These are phyloP conservation scores for Conoideocrella luteorostrata DNA, from an alignment of 2,329 filamentous ascomycete genomes.

Conservation along the genomic window DNA sequence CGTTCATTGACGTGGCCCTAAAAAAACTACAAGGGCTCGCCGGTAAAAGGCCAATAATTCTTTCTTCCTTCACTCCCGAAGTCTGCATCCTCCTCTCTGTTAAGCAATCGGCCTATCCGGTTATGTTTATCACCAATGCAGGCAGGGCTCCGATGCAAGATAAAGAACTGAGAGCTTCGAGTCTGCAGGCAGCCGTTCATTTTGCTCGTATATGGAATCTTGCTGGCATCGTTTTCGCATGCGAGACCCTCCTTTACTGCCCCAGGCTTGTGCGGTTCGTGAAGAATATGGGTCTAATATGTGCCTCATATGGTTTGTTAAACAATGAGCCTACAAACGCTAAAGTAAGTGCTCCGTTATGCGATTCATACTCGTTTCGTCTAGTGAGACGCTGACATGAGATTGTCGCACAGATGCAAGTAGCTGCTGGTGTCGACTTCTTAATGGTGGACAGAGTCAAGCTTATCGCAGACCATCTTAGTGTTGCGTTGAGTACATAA, in stretches of 20 bases:
- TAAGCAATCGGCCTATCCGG: constrained; percentile 26
- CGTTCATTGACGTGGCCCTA: constrained; percentile 30
- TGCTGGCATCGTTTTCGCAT: constrained; percentile 28
- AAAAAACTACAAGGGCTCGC: constrained; percentile 19
- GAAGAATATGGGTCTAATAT: constrained; percentile 24
- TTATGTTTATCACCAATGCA: constrained; percentile 27
- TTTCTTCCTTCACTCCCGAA: constrained; percentile 29
- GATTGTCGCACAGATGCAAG: constrained; percentile 7
- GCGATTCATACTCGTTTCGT: background rate
- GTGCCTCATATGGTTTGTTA: constrained; percentile 26
- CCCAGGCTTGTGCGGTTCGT: constrained; percentile 28
- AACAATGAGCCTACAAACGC: constrained; percentile 19
- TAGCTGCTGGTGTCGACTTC: constrained; percentile 13
- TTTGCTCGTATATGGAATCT: constrained; percentile 32
- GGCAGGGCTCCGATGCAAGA: constrained; percentile 22
- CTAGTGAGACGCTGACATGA: background rate
- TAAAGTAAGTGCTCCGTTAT: constrained; percentile 7
- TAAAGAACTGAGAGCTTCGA: constrained; percentile 26
- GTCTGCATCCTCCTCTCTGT: constrained; percentile 25
- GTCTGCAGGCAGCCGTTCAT: constrained; percentile 28
- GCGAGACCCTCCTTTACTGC: constrained; percentile 28
- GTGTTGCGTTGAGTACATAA: too few species aligned
- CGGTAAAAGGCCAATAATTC: constrained; percentile 23
- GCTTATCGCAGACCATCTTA: constrained; percentile 8
- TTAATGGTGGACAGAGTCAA: constrained; percentile 13